Percentiles rank a stretch among this genome's conserved stretches.
Conservation (phyloP, 2,329 filamentous ascomycete genomes). For the Lasiodiplodia sp. region DNA sequence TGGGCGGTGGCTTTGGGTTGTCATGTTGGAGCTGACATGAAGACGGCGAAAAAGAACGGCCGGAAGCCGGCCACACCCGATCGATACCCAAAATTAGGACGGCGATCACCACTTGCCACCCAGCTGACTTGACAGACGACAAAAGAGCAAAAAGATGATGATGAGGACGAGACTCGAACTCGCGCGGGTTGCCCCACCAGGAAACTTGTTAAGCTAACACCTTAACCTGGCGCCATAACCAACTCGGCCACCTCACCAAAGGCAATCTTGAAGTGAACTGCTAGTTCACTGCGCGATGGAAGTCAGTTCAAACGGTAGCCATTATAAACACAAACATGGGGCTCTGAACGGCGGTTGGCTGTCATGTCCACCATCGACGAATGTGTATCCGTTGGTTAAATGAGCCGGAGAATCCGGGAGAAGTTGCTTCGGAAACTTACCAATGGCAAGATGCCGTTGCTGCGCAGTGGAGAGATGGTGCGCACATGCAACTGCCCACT, state of each 20-base stretch:
- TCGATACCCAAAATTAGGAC: neutral
- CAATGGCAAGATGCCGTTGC: no score
- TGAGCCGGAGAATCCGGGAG: no score
- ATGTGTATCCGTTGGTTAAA: no score
- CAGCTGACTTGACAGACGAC: neutral
- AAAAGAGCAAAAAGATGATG: conserved; percentile 13
- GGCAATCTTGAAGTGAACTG: neutral
- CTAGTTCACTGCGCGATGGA: neutral
- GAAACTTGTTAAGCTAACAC: conserved; percentile 23
- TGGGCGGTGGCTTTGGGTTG: conserved; percentile 6
- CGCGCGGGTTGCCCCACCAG: conserved; percentile 27
- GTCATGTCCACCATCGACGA: no score
- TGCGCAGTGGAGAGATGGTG: neutral
- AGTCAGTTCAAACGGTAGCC: neutral
- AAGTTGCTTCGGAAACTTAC: no score
- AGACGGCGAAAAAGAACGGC: conserved; percentile 9
- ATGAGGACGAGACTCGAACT: conserved; percentile 30
- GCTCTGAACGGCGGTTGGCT: neutral
- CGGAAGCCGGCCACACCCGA: conserved; percentile 13
- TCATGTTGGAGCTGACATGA: neutral
- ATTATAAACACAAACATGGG: neutral
- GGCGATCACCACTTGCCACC: no score
- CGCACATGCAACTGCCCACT: neutral
- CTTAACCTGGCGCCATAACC: conserved; percentile 30
- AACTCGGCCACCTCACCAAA: conserved; percentile 27